Base-by-base conservation (phyloP, 31 red algal species). In the Bonnemaisonia californica region DNA sequence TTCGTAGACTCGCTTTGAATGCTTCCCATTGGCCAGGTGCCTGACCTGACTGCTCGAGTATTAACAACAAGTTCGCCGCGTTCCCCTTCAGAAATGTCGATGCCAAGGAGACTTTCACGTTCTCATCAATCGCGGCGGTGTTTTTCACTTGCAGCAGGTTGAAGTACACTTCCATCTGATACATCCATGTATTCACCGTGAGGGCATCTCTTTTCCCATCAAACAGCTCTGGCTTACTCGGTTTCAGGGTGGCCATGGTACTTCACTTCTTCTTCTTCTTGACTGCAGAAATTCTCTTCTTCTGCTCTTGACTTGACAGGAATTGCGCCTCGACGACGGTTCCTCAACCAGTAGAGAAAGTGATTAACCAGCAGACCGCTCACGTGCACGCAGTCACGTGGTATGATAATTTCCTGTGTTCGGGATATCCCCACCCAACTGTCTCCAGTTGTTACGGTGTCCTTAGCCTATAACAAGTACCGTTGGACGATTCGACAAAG, bases 1-100 rank as follows among this genome's bases (percentile, higher is more conserved):
- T 48, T 24, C 57, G 4, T 2, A 85, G 1, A 18, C 42, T 67
- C 11, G 19, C 29, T 5, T 40, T 58, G 57, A 85, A 76, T 29
- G 47, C 71, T 35, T 48, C 19, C 41, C 21, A 85, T n/a, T 45
- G 11, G 2, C 39, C 8, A 23, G 80, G 80, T 2, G 13, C 39
- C 16, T 59, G 7, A 34, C 45, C 13, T 41, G 42, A 34, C 5
- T 59, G 22, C 28, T 40, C 18, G 2, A 23, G 37, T 30, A 54
- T 42, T 9, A 37, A 61, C 51, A 24, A 72, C 64, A 42, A 83
- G n/a, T 27, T 83, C 12, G 80, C 80, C 41, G 66, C 80, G 16
- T 64, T 83, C 1, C 0, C 26, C 41, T 18, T 83, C 4, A 58
- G 23, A 21, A 83, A 33, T 7, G 47, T 72, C 2, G 80, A 24